These are phyloP conservation scores for Xylaria polymorpha DNA, from an alignment of 2,329 filamentous ascomycete genomes.

Conservation along the genomic window DNA sequence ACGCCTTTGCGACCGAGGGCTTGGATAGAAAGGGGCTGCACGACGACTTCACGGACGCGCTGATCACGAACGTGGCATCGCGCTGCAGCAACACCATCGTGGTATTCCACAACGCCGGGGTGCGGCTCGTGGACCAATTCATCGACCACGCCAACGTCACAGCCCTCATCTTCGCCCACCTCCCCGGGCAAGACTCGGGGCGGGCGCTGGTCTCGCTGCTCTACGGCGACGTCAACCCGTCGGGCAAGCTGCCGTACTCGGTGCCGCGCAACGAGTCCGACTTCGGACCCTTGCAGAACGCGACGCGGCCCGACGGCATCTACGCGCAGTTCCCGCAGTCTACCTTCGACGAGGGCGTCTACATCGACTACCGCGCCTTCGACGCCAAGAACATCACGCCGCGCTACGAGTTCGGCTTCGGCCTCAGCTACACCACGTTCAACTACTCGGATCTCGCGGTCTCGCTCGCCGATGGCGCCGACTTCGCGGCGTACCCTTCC, in stretches of 20 bases:
- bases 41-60: slow-evolving; percentile 67
- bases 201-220: slow-evolving; percentile 79
- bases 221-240: slow-evolving; percentile 68
- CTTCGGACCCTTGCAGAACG: slow-evolving; percentile 55
- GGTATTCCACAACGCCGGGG: slow-evolving; percentile 71
- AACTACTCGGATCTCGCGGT: slow-evolving; percentile 61
- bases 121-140: slow-evolving; percentile 68
- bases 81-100: slow-evolving; percentile 70
- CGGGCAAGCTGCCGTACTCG: slow-evolving; percentile 63
- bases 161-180: slow-evolving; percentile 70
- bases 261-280: slow-evolving; percentile 61
- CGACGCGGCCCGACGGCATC: slow-evolving; percentile 58
- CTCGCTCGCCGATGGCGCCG: slow-evolving; percentile 28
- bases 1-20: slow-evolving; percentile 73
- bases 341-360: slow-evolving; percentile 67
- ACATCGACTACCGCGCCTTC: slow-evolving; percentile 74
- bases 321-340: slow-evolving; percentile 49
- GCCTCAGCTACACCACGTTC: slow-evolving; percentile 76
- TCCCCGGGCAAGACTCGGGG: slow-evolving; percentile 68
- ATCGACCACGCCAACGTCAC: slow-evolving; percentile 76
- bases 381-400: slow-evolving; percentile 67
- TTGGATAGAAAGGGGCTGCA: slow-evolving; percentile 65
- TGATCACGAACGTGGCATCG: slow-evolving; percentile 62
- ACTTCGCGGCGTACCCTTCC: slow-evolving; percentile 53
- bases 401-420: slow-evolving; percentile 74